Conservation (phyloP, 2,329 filamentous ascomycete species). For the Aspergillus sp. region DNA sequence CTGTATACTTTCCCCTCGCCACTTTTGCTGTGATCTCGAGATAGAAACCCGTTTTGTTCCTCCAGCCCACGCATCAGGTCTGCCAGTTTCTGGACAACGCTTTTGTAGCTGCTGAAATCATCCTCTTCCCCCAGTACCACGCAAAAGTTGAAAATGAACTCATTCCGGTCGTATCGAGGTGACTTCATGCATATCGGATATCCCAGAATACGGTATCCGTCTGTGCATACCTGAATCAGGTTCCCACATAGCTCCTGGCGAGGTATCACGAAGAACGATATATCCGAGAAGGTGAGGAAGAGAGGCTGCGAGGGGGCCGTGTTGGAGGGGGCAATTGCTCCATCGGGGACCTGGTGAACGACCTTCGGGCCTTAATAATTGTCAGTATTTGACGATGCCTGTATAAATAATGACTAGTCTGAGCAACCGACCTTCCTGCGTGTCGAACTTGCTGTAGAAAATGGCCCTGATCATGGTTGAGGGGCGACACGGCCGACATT, state of each 20-base stretch:
- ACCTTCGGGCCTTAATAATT: slow-evolving; percentile 56
- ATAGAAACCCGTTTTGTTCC: slow-evolving; percentile 81
- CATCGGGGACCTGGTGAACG: slow-evolving; percentile 64
- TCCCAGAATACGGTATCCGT: slow-evolving; percentile 78
- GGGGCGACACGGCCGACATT: background rate
- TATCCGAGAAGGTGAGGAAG: slow-evolving; percentile 79
- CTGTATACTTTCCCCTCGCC: slow-evolving; percentile 57
- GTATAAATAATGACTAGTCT: background rate
- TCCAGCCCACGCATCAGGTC: slow-evolving; percentile 85
- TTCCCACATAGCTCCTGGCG: slow-evolving; percentile 94
- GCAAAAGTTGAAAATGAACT: slow-evolving; percentile 98
- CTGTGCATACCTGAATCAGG: slow-evolving; percentile 68
- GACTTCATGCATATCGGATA: slow-evolving; percentile 86
- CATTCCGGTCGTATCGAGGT: slow-evolving; percentile 81
- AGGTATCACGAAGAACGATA: slow-evolving; percentile 92
- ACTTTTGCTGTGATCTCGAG: slow-evolving; percentile 44
- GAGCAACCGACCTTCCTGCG: slow-evolving; percentile 48
- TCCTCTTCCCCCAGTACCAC: slow-evolving; percentile 70
- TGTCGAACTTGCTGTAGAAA: slow-evolving; percentile 68
- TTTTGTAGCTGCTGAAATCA: slow-evolving; percentile 77
- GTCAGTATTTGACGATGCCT: background rate
- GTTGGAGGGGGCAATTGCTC: slow-evolving; percentile 52
- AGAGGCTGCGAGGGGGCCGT: slow-evolving; percentile 55
- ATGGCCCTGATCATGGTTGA: slow-evolving; percentile 61
- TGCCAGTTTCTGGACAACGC: slow-evolving; percentile 81